Base-by-base conservation (phyloP, 2,329 filamentous ascomycete genomes). In the Arthrobotrys pseudoclavata region DNA sequence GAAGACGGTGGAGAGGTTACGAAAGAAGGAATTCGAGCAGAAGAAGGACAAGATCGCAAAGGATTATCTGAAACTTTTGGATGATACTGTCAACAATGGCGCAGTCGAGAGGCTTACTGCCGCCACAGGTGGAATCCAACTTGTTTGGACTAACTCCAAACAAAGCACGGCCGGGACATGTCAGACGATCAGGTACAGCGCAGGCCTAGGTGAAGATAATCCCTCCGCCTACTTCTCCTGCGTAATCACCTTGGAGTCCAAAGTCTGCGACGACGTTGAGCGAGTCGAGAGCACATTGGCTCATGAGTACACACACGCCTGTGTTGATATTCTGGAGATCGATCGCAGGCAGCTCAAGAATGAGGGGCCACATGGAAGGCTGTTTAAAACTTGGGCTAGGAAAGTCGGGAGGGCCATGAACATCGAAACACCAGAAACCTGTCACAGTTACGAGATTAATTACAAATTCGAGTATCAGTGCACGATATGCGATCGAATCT, bases 381-480 rank as follows among this genome's bases (percentile, higher is more conserved):
- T 48, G 4, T 77, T 77, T 24, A 77, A 77, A n/a, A 48, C 18
- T 2, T 77, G 74, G 74, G 74, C 74, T 9, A 68, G 68, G 52
- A 77, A 77, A 20, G 62, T 77, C 4, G 67, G 67, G 2, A 71
- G 71, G 31, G 74, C 74, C 13, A 77, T 77, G 74, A 50, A 47
- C 3, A 77, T 77, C 10, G 60, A 68, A 6, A 63, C 70, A 5
- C 74, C 74, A 3, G 53, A 69, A 0, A 66, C 64, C 3, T 77
- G 74, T 26, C 74, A 77, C 34, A 45, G 63, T 18, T 34, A 68
- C 12, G 68, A 63, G 24, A 77, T 77, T n/a, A 71, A 70, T 37
- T 77, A 63, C 37, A 77, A 77, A 22, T 77, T 71, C 45, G 74
- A 77, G 26, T 77, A 77, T 29, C 42, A 77, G 34, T 77, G 74